A percentile compares a stretch with the other conserved stretches of the same genome.
Evolutionary conservation across 2,329 filamentous ascomycete genomes (phyloP).

Genomic region (Raffaelea ambrosiae): DNA sequence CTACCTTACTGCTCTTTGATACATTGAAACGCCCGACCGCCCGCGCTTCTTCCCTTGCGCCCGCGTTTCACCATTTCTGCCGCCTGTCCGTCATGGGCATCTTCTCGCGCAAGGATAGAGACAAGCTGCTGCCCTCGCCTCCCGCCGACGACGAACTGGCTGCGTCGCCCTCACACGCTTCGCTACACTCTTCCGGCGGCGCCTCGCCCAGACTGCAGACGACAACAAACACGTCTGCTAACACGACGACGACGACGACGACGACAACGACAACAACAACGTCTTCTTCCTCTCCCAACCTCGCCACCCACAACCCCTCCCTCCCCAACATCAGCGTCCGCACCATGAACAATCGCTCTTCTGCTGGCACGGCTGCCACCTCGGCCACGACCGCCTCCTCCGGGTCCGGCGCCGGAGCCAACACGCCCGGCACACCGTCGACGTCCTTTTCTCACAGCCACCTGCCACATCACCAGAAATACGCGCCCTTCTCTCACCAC

Average conservation of each 20-base stretch:
- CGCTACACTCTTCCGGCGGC: slow-evolving; percentile 43
- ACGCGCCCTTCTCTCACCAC: too few species aligned
- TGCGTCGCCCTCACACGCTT: slow-evolving; percentile 37
- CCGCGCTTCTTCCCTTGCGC: too few species aligned
- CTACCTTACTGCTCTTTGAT: too few species aligned
- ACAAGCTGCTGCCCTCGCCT: slow-evolving; percentile 34
- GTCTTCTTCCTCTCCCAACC: slow-evolving; percentile 2
- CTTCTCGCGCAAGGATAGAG: slow-evolving; percentile 47
- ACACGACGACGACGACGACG: too few species aligned
- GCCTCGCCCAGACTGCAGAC: slow-evolving; percentile 35
- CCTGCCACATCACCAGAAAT: slow-evolving; percentile 35
- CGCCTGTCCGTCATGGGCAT: slow-evolving; percentile 35
- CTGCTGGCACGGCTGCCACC: slow-evolving; percentile 35
- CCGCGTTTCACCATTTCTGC: background rate
- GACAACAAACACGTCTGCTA: too few species aligned
- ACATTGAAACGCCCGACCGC: too few species aligned
- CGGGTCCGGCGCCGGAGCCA: too few species aligned
- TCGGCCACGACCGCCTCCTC: slow-evolving; percentile 9
- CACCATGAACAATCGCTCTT: slow-evolving; percentile 40
- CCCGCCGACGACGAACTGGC: slow-evolving; percentile 25
- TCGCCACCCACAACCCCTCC: slow-evolving; percentile 18
- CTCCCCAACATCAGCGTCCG: slow-evolving; percentile 25
- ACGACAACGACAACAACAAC: slow-evolving; percentile 13
- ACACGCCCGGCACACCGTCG: slow-evolving; percentile 30
- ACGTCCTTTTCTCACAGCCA: slow-evolving; percentile 40